A percentile compares a stretch with the other conserved stretches of the same genome.
These are phyloP conservation scores for Skeletonema menzelii DNA, from an alignment of 108 stramenopile species.

Conservation along the genomic window DNA sequence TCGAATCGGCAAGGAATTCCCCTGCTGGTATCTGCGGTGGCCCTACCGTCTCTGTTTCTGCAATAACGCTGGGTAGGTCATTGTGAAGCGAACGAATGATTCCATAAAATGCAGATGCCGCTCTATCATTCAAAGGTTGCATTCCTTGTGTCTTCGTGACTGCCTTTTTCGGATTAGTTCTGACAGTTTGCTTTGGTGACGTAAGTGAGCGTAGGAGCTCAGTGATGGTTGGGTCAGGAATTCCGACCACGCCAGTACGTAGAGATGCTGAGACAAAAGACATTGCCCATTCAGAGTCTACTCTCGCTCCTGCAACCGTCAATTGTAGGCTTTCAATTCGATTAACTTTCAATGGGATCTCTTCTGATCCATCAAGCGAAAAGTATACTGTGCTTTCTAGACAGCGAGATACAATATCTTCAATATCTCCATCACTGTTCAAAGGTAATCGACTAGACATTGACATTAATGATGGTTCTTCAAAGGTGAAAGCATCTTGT, in stretches of 20 bases:
- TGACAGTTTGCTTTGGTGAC: constrained; percentile 8
- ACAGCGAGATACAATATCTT: constrained; percentile 16
- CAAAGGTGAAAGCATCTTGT: constrained; percentile 35
- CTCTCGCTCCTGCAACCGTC: constrained; percentile 24
- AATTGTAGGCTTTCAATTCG: constrained; percentile 34
- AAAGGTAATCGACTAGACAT: constrained; percentile 23
- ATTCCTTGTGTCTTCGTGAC: constrained; percentile 1
- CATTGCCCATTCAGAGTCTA: constrained; percentile 43
- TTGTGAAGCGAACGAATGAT: constrained; percentile 57
- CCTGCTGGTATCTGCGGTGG: constrained; percentile 33
- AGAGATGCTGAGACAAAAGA: constrained; percentile 32
- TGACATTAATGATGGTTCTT: constrained; percentile 8
- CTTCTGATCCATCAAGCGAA: constrained; percentile 13
- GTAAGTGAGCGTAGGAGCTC: constrained; percentile 33
- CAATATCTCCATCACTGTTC: constrained; percentile 34
- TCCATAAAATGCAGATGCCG: constrained; percentile 60
- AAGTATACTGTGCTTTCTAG: background rate
- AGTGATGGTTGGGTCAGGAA: constrained; percentile 37
- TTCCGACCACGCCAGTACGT: constrained; percentile 17
- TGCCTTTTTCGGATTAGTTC: background rate
- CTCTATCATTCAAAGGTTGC: constrained; percentile 42
- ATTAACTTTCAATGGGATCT: constrained; percentile 19
- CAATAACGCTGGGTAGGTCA: constrained; percentile 36
- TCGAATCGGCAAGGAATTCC: constrained; percentile 43
- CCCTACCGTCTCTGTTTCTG: background rate